Percentiles rank a stretch among this genome's conserved stretches.
Evolutionary conservation across 108 stramenopile species (phyloP).

Genomic region (Fistulifera pelliculosa): DNA sequence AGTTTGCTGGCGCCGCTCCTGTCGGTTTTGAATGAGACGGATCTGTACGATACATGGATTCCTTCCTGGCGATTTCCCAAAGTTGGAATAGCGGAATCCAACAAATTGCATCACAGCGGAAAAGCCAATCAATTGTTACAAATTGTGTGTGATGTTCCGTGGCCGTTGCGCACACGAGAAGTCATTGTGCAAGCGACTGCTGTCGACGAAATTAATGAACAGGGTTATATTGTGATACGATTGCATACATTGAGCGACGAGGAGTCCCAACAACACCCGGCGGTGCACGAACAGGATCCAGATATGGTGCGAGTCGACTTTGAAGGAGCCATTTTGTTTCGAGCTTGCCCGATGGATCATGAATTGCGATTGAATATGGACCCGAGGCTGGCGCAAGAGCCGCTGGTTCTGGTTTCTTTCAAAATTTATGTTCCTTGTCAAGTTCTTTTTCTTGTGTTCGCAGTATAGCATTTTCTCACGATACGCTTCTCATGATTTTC

Average conservation of each 20-base stretch:
- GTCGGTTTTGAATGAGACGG: constrained; percentile 64
- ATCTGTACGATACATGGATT: constrained; percentile 60
- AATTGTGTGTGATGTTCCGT: constrained; percentile 38
- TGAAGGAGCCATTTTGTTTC: constrained; percentile 40
- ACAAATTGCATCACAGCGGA: constrained; percentile 43
- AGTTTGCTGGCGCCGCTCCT: constrained; percentile 50
- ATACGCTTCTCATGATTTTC: too few relatives aligned
- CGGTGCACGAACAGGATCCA: neutral
- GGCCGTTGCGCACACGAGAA: constrained; percentile 45
- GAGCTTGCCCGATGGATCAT: constrained; percentile 36
- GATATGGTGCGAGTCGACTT: constrained; percentile 32
- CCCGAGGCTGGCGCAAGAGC: neutral
- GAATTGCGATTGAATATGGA: neutral
- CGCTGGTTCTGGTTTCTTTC: constrained; percentile 5
- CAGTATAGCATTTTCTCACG: too few relatives aligned
- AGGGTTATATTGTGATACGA: constrained; percentile 31
- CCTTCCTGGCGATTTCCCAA: constrained; percentile 42
- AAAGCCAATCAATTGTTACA: constrained; percentile 40
- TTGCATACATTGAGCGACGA: constrained; percentile 19
- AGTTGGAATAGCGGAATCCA: constrained; percentile 34
- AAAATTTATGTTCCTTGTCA: constrained; percentile 1
- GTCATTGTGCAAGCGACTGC: constrained; percentile 44
- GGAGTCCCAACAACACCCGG: neutral
- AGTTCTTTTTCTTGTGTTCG: too few relatives aligned
- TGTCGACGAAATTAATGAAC: constrained; percentile 53